Evolutionary conservation across 108 stramenopile species (phyloP).

Genomic region (Cyclostephanos tholiformis): DNA sequence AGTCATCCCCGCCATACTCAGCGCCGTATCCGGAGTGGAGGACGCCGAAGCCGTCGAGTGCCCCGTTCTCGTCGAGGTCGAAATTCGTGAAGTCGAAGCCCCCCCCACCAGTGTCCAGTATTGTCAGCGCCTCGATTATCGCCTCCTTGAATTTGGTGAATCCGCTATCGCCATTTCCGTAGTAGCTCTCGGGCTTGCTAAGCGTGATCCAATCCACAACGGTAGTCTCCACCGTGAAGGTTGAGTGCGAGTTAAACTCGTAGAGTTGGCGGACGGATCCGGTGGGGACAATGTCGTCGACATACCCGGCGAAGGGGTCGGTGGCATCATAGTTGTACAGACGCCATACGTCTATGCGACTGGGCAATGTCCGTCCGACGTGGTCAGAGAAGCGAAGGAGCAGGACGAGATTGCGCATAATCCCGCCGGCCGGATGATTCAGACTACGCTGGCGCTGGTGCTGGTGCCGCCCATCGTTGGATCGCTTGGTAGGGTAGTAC

Average conservation of each 20-base stretch:
- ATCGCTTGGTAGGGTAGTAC: neutral
- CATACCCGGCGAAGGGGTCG: neutral
- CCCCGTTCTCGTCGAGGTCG: conserved; percentile 36
- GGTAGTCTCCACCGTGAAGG: conserved; percentile 36
- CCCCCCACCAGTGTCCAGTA: neutral
- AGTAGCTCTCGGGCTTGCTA: conserved; percentile 52
- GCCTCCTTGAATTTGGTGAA: conserved; percentile 37
- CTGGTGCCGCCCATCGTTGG: neutral
- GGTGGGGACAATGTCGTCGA: conserved; percentile 39
- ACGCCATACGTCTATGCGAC: conserved; percentile 44
- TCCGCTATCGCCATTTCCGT: conserved; percentile 51
- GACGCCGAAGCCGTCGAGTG: conserved; percentile 62
- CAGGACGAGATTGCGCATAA: conserved; percentile 54
- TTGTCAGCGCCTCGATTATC: conserved; percentile 28
- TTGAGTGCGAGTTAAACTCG: conserved; percentile 34
- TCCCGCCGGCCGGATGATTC: conserved; percentile 13
- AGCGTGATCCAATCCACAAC: conserved; percentile 56
- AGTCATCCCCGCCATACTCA: conserved; percentile 61
- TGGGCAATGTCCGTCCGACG: conserved; percentile 36
- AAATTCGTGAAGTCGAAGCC: conserved; percentile 23
- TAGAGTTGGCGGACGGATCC: conserved; percentile 46
- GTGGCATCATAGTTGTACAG: conserved; percentile 48
- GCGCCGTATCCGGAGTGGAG: conserved; percentile 79
- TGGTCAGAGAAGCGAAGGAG: conserved; percentile 59
- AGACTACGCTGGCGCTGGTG: neutral